Evolutionary conservation across 2,329 filamentous ascomycete species (phyloP).

Genomic region (Alternaria triticimaculans): DNA sequence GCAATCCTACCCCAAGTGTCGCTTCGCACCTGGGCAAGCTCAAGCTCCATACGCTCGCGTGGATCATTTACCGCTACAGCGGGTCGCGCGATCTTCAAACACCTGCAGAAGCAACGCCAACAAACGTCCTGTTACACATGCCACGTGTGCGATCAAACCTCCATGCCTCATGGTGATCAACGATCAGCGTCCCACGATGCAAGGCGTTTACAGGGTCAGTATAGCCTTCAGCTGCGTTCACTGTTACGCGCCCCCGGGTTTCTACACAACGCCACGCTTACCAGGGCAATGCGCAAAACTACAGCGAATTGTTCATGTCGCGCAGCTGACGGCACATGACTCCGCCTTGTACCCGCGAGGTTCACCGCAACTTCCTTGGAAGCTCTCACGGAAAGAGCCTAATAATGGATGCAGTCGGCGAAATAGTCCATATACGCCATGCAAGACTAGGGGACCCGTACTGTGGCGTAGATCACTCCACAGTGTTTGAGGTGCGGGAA

Average conservation of each 20-base stretch:
- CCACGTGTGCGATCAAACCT: constrained; percentile 1
- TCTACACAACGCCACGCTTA: background rate
- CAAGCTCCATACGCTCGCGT: background rate
- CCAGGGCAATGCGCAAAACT: background rate
- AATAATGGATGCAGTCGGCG: background rate
- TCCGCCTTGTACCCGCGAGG: background rate
- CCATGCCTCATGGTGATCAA: background rate
- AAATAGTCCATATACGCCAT: background rate
- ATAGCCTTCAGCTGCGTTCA: background rate
- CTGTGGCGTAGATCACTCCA: constrained; percentile 8
- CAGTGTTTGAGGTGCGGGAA: constrained; percentile 10
- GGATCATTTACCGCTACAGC: constrained; percentile 2
- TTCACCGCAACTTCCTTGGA: background rate
- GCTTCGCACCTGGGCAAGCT: background rate
- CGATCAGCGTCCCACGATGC: background rate
- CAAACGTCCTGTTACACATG: background rate
- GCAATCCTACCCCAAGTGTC: constrained; percentile 1
- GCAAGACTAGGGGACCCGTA: background rate
- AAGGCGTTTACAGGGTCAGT: background rate
- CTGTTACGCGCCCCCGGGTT: background rate
- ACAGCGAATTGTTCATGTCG: background rate
- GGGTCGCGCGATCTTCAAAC: background rate
- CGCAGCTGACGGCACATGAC: background rate
- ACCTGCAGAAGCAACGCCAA: background rate
- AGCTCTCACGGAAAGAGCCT: background rate